Evolutionary conservation across 192 early-diverging fungal species (phyloP), one percentile per base, ranked within the genome.

Genomic region (Spizellomyces sp.): DNA sequence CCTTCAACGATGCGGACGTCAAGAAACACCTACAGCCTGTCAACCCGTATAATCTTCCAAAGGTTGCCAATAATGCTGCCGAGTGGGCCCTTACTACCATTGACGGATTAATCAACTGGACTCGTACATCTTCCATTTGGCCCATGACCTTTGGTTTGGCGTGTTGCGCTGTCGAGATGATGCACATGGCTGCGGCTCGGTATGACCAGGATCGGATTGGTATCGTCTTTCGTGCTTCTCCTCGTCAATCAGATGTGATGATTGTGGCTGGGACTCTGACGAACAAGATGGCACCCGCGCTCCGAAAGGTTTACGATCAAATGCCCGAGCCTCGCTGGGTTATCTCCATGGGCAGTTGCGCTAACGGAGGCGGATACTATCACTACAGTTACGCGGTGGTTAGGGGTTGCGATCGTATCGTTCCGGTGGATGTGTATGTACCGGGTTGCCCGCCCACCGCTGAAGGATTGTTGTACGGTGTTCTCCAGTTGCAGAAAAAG

Each of bases 271-370:
- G 96, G 50, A 98, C 96, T 21, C 83, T 98, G 78, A 96, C 95
- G 64, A 98, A 98, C 89, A 98, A 98, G 80, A 98, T 98, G 96
- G 96, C 96, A 5, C 93, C 95, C 47, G 93, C 90, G 12, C 75
- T 89, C 74, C 81, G 90, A 64, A 90, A 90, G 77, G 88, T 91
- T 69, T 91, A 90, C 44, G 84, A 85, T 58, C 84, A 93, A 86
- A 96, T 98, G 94, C 95, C 96, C 43, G 94, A 96, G 79, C 96
- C 96, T 59, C 90, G 95, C 62, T 98, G 96, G 96, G 96, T 98
- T 17, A 94, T 98, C 64, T 96, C 94, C n/a, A 98, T 98, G 96
- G 96, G 96, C 48, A 92, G 90, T 62, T 98, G 84, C 71, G 95
- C 96, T 45, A 96, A 96, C 79, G 94, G 95, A 71, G 96, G 96